phyloP scores from a whole-genome alignment of 805 yeast genomes.

The Candida germanica region DNA sequence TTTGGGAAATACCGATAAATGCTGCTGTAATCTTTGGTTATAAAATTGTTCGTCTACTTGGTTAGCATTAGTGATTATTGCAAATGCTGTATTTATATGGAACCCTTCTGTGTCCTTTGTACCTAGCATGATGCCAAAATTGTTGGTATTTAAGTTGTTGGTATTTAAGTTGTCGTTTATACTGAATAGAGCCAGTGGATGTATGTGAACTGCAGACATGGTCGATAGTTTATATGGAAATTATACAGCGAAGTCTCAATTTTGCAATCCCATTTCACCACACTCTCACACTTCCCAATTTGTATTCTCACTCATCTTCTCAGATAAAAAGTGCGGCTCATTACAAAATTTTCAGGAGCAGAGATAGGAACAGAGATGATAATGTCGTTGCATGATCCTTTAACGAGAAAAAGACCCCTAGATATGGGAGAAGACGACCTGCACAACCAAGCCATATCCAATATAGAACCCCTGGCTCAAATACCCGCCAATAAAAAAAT shows the following conservation, averaged over 20 bases:
- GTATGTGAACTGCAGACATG: slow-evolving; percentile 13
- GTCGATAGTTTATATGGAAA: too few relatives aligned
- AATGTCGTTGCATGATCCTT: slow-evolving; percentile 38
- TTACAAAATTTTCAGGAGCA: slow-evolving; percentile 12
- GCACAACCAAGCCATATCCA: too few relatives aligned
- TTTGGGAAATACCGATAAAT: slow-evolving; percentile 26
- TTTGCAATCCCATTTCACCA: too few relatives aligned
- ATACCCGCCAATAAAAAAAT: slow-evolving; percentile 4
- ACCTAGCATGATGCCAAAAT: slow-evolving; percentile 32
- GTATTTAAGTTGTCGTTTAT: slow-evolving; percentile 9
- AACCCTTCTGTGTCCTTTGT: neutral
- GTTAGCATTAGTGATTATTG: slow-evolving; percentile 15
- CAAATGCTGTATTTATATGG: slow-evolving; percentile 27
- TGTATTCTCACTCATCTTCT: too few relatives aligned
- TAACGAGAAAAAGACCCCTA: slow-evolving; percentile 29
- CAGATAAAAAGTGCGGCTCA: slow-evolving; percentile 12
- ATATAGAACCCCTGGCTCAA: slow-evolving; percentile 3
- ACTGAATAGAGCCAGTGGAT: slow-evolving; percentile 26
- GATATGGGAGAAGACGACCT: slow-evolving; percentile 10
- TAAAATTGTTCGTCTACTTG: slow-evolving; percentile 24
- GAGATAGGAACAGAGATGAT: slow-evolving; percentile 22
- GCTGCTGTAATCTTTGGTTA: slow-evolving; percentile 24
- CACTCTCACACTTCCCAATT: too few relatives aligned
- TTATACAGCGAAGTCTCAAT: too few relatives aligned
- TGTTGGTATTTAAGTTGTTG: slow-evolving; percentile 20